Evolutionary conservation across 2,329 filamentous ascomycete genomes (phyloP).

Genomic region (Bisporella sp.): DNA sequence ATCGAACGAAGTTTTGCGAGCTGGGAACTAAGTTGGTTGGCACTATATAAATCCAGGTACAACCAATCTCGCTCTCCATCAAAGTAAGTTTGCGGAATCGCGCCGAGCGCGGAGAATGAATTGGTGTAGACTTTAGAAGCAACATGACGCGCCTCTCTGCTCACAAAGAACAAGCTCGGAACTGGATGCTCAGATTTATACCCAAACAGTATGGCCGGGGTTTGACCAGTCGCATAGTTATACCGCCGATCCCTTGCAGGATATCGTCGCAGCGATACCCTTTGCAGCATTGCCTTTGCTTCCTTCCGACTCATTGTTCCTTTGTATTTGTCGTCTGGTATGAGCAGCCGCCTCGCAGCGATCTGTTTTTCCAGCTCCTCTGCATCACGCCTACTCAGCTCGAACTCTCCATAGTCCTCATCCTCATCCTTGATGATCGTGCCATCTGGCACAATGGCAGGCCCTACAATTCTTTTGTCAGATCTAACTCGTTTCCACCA

Average conservation of each 20-base stretch:
- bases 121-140: neutral
- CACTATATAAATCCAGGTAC: neutral
- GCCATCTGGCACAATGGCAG: neutral
- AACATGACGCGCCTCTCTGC: slow-evolving; percentile 1
- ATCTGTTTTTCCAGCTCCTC: neutral
- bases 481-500: neutral
- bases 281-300: neutral
- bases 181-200: neutral
- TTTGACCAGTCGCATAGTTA: neutral
- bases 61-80: slow-evolving; percentile 1
- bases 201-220: neutral
- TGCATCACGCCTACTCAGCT: neutral
- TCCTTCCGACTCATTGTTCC: neutral
- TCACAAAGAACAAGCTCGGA: slow-evolving; percentile 1
- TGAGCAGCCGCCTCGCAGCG: neutral
- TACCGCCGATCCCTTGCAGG: neutral
- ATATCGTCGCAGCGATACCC: neutral
- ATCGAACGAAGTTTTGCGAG: no score
- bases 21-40: no score
- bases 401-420: neutral
- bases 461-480: neutral
- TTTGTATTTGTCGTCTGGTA: neutral
- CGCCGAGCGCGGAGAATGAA: neutral
- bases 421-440: neutral
- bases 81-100: slow-evolving; percentile 5